Conservation (phyloP, 2,329 filamentous ascomycete species). For the Thelonectria rubi region DNA sequence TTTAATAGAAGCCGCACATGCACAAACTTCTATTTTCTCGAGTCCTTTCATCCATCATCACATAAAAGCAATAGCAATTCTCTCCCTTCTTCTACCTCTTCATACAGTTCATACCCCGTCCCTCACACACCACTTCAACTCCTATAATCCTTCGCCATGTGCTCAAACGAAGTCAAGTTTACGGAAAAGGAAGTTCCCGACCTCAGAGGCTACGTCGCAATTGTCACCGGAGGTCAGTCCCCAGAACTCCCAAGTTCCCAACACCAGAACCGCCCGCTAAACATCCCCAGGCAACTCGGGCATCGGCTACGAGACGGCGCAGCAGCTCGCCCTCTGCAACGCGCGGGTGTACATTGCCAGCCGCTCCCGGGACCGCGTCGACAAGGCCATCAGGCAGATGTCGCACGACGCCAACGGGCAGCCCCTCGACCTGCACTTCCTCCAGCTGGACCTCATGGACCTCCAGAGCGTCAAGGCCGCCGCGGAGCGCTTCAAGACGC, state of each 20-base stretch:
- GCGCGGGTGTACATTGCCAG: conserved; percentile 38
- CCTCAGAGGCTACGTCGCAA: conserved; percentile 34
- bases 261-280: too few species aligned
- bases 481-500: conserved; percentile 28
- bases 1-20: too few species aligned
- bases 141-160: too few species aligned
- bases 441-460: conserved; percentile 37
- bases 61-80: too few species aligned
- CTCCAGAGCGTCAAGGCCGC: conserved; percentile 31
- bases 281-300: conserved; percentile 33
- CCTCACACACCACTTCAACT: too few species aligned
- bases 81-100: too few species aligned
- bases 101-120: too few species aligned
- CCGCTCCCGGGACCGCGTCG: conserved; percentile 32
- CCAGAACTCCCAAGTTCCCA: accelerated
- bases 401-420: not conserved
- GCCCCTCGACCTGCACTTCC: conserved; percentile 34
- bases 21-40: too few species aligned
- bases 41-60: too few species aligned
- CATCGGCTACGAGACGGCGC: conserved; percentile 37
- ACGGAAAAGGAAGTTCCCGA: too few species aligned
- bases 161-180: too few species aligned
- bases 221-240: conserved; percentile 37
- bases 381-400: conserved; percentile 36
- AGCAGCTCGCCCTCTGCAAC: conserved; percentile 31